Conservation (phyloP, 1,139 yeast genomes). For the Ogataea hybrid region DNA sequence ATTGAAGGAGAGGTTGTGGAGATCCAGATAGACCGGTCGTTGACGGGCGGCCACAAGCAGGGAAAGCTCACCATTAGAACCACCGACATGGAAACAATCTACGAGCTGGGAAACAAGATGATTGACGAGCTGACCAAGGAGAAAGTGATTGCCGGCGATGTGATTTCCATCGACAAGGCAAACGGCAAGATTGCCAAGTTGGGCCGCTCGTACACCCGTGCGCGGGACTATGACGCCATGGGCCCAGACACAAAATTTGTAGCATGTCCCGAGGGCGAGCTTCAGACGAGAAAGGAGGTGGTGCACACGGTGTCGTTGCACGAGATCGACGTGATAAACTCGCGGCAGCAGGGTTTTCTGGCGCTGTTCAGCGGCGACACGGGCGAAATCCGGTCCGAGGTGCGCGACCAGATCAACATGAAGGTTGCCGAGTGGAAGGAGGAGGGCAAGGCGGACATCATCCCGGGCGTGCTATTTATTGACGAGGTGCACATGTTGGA, state of each 20-base stretch:
- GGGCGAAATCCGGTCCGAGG: constrained; percentile 94
- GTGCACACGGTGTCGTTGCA: constrained; percentile 96
- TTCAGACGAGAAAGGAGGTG: constrained; percentile 91
- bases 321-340: constrained; percentile 97
- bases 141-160: constrained; percentile 97
- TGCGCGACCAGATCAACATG: constrained; percentile 93
- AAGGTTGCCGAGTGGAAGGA: constrained; percentile 99
- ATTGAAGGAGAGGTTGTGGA: constrained; percentile 99
- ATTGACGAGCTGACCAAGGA: constrained; percentile 94
- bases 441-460: constrained; percentile 97
- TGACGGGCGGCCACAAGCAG: constrained; percentile 97
- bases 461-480: constrained; percentile 97
- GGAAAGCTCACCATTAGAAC: constrained; percentile 97
- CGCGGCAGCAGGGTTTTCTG: constrained; percentile 95
- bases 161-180: constrained; percentile 92
- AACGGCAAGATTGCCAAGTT: constrained; percentile 91
- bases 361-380: constrained; percentile 97
- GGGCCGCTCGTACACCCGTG: constrained; percentile 93
- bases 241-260: constrained; percentile 98
- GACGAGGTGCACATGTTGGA: constrained; percentile 99
- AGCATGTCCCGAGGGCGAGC: constrained; percentile 98
- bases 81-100: constrained; percentile 98
- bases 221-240: constrained; percentile 99
- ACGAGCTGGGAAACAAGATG: constrained; percentile 96
- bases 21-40: constrained; percentile 93